A percentile compares a stretch with the other conserved stretches of the same genome.
Conservation (phyloP, 208 protist genomes). For the Trypanosoma grayi region DNA sequence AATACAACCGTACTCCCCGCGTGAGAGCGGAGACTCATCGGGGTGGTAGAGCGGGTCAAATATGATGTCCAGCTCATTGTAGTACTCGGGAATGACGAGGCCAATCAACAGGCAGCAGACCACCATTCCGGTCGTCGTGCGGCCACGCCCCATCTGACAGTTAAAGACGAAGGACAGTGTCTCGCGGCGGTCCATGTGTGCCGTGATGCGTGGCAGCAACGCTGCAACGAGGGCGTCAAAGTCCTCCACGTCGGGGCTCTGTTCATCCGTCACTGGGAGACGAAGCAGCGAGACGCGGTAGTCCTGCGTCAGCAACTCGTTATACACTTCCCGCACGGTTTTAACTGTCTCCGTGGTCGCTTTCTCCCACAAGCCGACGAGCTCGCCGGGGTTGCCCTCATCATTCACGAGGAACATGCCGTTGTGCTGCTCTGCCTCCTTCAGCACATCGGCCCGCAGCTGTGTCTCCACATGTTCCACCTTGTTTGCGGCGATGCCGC, state of each 20-base stretch:
- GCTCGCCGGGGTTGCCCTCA: constrained; percentile 81
- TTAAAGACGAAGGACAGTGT: constrained; percentile 90
- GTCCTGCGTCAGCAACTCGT: constrained; percentile 49
- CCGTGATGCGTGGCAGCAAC: constrained; percentile 68
- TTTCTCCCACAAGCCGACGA: constrained; percentile 78
- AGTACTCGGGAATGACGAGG: constrained; percentile 81
- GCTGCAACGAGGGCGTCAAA: constrained; percentile 71
- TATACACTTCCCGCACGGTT: constrained; percentile 81
- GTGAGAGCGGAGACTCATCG: constrained; percentile 42
- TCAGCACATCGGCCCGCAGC: constrained; percentile 71
- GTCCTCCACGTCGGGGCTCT: constrained; percentile 73
- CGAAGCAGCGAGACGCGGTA: constrained; percentile 66
- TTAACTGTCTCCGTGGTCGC: constrained; percentile 70
- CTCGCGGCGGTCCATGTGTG: constrained; percentile 68
- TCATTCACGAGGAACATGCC: constrained; percentile 86
- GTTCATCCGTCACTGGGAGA: constrained; percentile 85
- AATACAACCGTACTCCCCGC: constrained; percentile 77
- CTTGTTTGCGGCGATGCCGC: constrained; percentile 82
- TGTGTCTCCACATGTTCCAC: constrained; percentile 78
- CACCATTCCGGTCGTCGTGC: constrained; percentile 90
- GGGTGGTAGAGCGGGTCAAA: constrained; percentile 64
- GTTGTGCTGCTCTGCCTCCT: constrained; percentile 71
- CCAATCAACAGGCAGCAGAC: constrained; percentile 86
- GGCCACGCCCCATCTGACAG: constrained; percentile 89
- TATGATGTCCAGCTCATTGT: constrained; percentile 71